phyloP scores from a whole-genome alignment of 176 grass and related monocot genomes.

The Canna indica region DNA sequence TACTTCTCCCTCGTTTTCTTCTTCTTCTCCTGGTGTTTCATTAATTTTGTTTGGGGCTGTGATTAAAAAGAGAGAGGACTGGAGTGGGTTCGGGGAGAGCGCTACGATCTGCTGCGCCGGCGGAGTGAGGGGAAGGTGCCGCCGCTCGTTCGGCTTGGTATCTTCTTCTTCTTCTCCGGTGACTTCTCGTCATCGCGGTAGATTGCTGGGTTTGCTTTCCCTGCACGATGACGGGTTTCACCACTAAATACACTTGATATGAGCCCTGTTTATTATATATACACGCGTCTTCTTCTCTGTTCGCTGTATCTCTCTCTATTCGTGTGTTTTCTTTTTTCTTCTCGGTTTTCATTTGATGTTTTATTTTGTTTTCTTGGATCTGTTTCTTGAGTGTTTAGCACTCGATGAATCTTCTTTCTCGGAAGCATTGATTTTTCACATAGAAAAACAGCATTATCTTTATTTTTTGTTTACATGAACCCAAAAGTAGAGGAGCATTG shows the following conservation, averaged over 20 bases:
- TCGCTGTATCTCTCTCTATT: too few species aligned
- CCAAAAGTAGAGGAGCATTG: too few species aligned
- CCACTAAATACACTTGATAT: slow-evolving; percentile 22
- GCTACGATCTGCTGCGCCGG: not conserved
- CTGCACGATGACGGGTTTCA: slow-evolving; percentile 11
- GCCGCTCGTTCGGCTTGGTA: slow-evolving; percentile 13
- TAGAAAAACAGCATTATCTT: too few species aligned
- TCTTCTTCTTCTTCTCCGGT: slow-evolving; percentile 3
- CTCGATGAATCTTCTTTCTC: too few species aligned
- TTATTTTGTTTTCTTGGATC: too few species aligned
- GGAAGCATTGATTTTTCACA: too few species aligned
- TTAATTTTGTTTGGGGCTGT: not conserved
- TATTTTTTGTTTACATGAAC: too few species aligned
- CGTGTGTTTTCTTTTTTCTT: not conserved
- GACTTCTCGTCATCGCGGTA: not conserved
- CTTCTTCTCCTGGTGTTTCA: not conserved
- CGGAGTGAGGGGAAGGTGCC: not conserved
- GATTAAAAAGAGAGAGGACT: slow-evolving; percentile 24
- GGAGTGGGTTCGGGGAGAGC: not conserved
- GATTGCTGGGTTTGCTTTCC: slow-evolving; percentile 7
- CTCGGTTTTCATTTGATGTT: not conserved
- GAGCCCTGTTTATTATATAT: not conserved
- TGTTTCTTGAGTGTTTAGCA: too few species aligned
- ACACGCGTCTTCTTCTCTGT: not conserved
- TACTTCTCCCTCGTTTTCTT: not conserved